phyloP scores from a whole-genome alignment of 169 alveolate species.

The Plasmodium berghei region DNA sequence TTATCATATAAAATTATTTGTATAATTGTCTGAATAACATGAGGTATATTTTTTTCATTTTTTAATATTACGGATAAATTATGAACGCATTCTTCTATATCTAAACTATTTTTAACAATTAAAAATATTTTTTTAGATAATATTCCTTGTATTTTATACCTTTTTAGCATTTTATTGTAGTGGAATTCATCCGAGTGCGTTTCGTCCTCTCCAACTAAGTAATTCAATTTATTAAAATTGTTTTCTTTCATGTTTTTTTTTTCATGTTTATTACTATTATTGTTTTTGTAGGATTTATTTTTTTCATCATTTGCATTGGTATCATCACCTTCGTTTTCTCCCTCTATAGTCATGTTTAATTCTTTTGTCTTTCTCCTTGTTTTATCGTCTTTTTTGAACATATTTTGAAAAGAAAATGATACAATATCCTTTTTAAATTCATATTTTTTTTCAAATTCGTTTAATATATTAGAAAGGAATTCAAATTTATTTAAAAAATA shows the following conservation, averaged over 20 bases:
- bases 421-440: conserved; percentile 19
- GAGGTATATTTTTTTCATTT: conserved; percentile 60
- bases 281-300: background rate
- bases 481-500: conserved; percentile 67
- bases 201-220: conserved; percentile 33
- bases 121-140: conserved; percentile 67
- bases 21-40: conserved; percentile 69
- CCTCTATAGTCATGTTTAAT: background rate
- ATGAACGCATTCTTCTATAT: conserved; percentile 69
- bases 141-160: conserved; percentile 68
- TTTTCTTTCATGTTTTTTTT: conserved; percentile 14
- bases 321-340: background rate
- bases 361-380: background rate
- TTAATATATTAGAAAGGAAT: conserved; percentile 54
- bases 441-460: conserved; percentile 51
- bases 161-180: conserved; percentile 38
- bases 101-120: conserved; percentile 55
- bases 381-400: conserved; percentile 12
- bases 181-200: conserved; percentile 22
- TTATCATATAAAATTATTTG: conserved; percentile 60
- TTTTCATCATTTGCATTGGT: background rate
- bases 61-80: conserved; percentile 56
- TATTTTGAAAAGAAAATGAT: conserved; percentile 30
- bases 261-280: background rate
- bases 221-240: conserved; percentile 38